A percentile compares a stretch with the other conserved stretches of the same genome.
phyloP scores from a whole-genome alignment of 164 flowering plant genomes.

The Pachysandra terminalis region DNA sequence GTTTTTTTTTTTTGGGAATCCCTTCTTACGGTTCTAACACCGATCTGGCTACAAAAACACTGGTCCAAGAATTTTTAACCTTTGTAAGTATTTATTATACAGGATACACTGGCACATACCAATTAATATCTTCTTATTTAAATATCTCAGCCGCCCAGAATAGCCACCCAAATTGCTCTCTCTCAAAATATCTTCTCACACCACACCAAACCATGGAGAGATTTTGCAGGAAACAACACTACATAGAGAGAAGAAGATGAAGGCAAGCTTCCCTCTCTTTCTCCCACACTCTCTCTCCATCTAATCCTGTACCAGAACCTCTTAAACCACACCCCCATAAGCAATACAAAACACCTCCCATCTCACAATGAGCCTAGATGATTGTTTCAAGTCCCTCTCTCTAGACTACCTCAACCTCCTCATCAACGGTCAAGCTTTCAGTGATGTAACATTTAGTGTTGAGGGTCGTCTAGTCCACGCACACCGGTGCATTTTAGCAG shows the following conservation, averaged over 20 bases:
- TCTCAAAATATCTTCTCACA: conserved; percentile 26
- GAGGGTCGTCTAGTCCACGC: conserved; percentile 95
- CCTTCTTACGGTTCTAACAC: no score
- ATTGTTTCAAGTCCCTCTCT: conserved; percentile 80
- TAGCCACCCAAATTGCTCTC: conserved; percentile 67
- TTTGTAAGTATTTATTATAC: no score
- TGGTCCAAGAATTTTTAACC: no score
- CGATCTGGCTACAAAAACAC: no score
- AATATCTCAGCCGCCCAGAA: conserved; percentile 61
- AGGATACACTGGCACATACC: no score
- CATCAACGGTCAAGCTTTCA: conserved; percentile 97
- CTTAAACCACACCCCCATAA: not conserved
- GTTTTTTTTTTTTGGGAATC: no score
- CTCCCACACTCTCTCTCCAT: not conserved
- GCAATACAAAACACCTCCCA: not conserved
- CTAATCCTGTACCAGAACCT: conserved; percentile 6
- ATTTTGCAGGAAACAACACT: conserved; percentile 15
- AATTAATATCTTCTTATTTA: conserved; percentile 21
- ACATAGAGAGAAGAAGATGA: not conserved
- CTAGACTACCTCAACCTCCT: conserved; percentile 89
- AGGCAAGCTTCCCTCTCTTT: conserved; percentile 10
- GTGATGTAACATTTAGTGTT: conserved; percentile 94
- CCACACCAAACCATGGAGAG: conserved; percentile 1
- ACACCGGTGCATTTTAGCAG: conserved; percentile 92
- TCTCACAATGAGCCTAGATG: conserved; percentile 48